Conservation (phyloP, 768 basidiomycete genomes). For the Pleurotus platypus region DNA sequence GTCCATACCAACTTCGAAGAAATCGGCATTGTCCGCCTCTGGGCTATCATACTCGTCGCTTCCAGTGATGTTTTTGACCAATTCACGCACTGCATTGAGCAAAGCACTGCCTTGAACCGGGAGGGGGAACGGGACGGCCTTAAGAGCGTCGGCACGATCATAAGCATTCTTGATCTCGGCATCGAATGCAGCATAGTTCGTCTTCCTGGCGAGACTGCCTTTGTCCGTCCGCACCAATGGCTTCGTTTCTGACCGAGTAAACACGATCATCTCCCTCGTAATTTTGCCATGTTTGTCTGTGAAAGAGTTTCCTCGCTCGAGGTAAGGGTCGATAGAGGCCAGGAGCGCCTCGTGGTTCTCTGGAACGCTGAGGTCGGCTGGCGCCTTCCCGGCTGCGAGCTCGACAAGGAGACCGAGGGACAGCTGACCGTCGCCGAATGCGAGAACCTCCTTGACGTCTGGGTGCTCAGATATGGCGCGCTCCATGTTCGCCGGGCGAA, state of each 20-base stretch:
- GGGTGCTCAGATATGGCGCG: slow-evolving; percentile 29
- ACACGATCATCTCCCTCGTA: slow-evolving; percentile 32
- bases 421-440: slow-evolving; percentile 31
- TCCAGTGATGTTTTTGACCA: slow-evolving; percentile 19
- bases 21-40: slow-evolving; percentile 23
- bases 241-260: slow-evolving; percentile 25
- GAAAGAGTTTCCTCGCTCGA: slow-evolving; percentile 30
- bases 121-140: slow-evolving; percentile 20
- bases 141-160: slow-evolving; percentile 20
- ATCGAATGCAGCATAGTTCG: slow-evolving; percentile 26
- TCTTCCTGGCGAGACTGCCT: slow-evolving; percentile 30
- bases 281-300: slow-evolving; percentile 35
- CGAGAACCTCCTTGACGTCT: slow-evolving; percentile 30
- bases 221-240: slow-evolving; percentile 34
- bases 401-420: slow-evolving; percentile 35
- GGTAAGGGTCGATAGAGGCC: slow-evolving; percentile 22
- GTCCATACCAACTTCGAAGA: slow-evolving; percentile 39
- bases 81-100: slow-evolving; percentile 15
- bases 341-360: slow-evolving; percentile 16
- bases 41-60: slow-evolving; percentile 10
- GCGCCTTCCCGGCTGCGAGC: slow-evolving; percentile 15
- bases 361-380: slow-evolving; percentile 13
- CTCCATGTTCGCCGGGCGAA: slow-evolving; percentile 30
- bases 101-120: slow-evolving; percentile 19
- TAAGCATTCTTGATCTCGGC: slow-evolving; percentile 31